A percentile compares a stretch with the other conserved stretches of the same genome.
Conservation (phyloP, 2,329 filamentous ascomycete species). For the Xylaria sp. region DNA sequence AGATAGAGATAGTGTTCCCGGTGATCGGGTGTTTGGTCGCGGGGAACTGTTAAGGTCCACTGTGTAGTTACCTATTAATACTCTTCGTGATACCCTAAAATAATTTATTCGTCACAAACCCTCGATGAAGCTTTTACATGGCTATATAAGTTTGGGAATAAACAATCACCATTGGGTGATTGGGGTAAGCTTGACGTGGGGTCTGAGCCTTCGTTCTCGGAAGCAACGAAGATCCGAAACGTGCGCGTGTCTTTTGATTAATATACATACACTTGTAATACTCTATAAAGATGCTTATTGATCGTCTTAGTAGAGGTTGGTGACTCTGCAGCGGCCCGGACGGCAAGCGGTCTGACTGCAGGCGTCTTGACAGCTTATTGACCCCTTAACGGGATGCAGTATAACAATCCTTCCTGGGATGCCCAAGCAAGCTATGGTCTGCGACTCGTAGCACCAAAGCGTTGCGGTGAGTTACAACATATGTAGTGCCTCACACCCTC, state of each 20-base stretch:
- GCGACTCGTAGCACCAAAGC: neutral
- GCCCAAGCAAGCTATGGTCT: neutral
- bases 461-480: neutral
- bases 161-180: neutral
- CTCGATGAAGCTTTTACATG: neutral
- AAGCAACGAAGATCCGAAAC: neutral
- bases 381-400: neutral
- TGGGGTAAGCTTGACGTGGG: conserved; percentile 5
- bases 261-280: neutral
- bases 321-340: conserved; percentile 34
- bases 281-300: neutral
- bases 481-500: neutral
- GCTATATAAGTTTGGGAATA: neutral
- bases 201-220: neutral
- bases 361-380: conserved; percentile 24
- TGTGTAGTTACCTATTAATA: neutral
- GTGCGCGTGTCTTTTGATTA: conserved; percentile 4
- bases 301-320: conserved; percentile 22
- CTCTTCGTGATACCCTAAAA: neutral
- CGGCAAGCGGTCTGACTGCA: conserved; percentile 36
- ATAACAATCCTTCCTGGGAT: neutral
- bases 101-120: neutral
- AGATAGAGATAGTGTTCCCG: neutral
- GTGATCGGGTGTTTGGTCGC: conserved; percentile 4
- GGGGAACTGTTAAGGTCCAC: conserved; percentile 4